Evolutionary conservation across 2,329 filamentous ascomycete genomes (phyloP).

Genomic region (Fusarium sp.): DNA sequence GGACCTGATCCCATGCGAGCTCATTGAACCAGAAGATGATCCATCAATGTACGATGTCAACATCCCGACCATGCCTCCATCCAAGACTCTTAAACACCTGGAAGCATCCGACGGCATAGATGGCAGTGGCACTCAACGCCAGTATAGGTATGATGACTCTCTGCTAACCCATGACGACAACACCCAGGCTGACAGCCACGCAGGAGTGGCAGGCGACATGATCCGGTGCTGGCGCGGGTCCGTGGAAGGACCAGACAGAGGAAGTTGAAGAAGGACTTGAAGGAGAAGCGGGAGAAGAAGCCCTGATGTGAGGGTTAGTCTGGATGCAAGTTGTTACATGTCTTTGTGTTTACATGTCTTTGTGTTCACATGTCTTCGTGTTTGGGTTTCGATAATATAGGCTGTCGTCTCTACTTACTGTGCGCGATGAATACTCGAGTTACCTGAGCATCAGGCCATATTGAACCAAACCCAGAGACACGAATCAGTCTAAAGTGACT

Average conservation of each 20-base stretch:
- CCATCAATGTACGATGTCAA: conserved; percentile 7
- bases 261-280: neutral
- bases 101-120: neutral
- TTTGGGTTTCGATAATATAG: neutral
- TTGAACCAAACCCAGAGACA: neutral
- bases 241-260: neutral
- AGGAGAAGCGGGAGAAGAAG: neutral
- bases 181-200: neutral
- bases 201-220: neutral
- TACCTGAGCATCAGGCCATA: neutral
- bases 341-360: neutral
- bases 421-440: neutral
- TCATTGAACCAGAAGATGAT: neutral
- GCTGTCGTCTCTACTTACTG: neutral
- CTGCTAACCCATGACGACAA: neutral
- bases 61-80: conserved; percentile 17
- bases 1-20: neutral
- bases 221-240: neutral
- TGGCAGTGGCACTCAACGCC: neutral
- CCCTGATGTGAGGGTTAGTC: neutral
- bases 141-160: neutral
- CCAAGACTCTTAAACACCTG: neutral
- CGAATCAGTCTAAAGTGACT: neutral
- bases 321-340: neutral
- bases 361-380: neutral